phyloP scores from a whole-genome alignment of 495 filamentous ascomycete species.

The Durotheca rogersii region DNA sequence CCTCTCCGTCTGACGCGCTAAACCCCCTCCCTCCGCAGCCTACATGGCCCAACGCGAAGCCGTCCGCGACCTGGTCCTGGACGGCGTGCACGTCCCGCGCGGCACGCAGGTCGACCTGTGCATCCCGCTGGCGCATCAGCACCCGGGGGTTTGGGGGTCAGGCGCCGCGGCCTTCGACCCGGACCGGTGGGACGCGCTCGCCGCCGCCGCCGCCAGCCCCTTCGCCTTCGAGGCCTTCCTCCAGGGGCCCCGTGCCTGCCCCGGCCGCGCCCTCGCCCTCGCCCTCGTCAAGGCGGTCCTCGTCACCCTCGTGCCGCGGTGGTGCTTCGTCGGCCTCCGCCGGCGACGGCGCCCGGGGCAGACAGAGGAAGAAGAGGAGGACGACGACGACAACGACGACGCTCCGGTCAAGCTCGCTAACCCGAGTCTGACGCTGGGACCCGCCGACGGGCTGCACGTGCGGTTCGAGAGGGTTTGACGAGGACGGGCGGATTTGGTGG shows the following conservation, averaged over 20 bases:
- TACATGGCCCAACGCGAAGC: slow-evolving; percentile 31
- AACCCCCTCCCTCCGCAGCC: slow-evolving; percentile 4
- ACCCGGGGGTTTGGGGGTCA: slow-evolving; percentile 37
- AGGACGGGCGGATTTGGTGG: neutral
- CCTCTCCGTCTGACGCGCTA: neutral
- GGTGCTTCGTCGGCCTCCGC: slow-evolving; percentile 24
- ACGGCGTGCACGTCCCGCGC: slow-evolving; percentile 33
- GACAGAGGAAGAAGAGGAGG: slow-evolving; percentile 14
- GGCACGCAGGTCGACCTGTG: slow-evolving; percentile 35
- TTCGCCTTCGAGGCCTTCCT: slow-evolving; percentile 36
- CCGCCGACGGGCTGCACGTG: slow-evolving; percentile 24
- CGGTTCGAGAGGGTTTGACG: slow-evolving; percentile 21
- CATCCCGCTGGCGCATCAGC: slow-evolving; percentile 30
- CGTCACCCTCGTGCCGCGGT: slow-evolving; percentile 31
- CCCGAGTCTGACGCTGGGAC: slow-evolving; percentile 33
- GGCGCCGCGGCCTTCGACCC: slow-evolving; percentile 35
- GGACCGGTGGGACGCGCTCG: slow-evolving; percentile 37
- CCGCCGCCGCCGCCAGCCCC: slow-evolving; percentile 13
- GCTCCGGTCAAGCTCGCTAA: slow-evolving; percentile 26
- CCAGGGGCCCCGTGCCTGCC: slow-evolving; percentile 36
- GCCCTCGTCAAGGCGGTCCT: slow-evolving; percentile 32
- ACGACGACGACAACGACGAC: slow-evolving; percentile 15
- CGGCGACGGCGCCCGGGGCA: neutral
- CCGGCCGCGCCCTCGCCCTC: slow-evolving; percentile 31
- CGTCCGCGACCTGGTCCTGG: slow-evolving; percentile 27